A percentile compares a stretch with the other conserved stretches of the same genome.
Evolutionary conservation across 2,329 filamentous ascomycete genomes (phyloP).

Genomic region (Aspergillus sp.): DNA sequence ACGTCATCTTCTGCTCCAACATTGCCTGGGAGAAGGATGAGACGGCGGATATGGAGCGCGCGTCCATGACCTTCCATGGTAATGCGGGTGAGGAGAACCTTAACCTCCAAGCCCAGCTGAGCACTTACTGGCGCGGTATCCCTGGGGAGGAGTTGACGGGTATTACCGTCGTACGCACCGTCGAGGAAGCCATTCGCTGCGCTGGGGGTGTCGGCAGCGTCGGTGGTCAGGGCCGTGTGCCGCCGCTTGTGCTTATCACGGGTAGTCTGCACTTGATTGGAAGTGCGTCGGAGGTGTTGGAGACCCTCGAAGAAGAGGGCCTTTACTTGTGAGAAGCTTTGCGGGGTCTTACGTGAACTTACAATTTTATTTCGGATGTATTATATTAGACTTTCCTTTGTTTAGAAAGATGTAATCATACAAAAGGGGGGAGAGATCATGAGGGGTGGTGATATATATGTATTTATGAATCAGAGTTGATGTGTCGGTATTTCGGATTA

Average conservation of each 20-base stretch:
- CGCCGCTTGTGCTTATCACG: not conserved
- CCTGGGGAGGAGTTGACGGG: not conserved
- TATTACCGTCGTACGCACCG: not conserved
- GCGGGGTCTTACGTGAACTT: not conserved
- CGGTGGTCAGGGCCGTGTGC: not conserved
- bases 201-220: not conserved
- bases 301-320: not conserved
- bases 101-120: not conserved
- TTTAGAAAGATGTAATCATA: not conserved
- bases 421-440: not conserved
- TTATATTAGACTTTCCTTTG: not conserved
- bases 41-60: not conserved
- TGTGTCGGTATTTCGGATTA: too few species aligned
- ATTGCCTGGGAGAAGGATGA: not conserved
- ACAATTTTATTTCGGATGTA: not conserved
- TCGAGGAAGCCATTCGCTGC: not conserved
- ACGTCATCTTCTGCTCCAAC: conserved; percentile 1
- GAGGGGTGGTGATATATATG: too few species aligned
- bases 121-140: not conserved
- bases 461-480: too few species aligned
- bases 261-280: conserved; percentile 3
- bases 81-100: not conserved
- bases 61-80: not conserved
- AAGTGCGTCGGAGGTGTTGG: not conserved
- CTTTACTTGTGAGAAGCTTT: not conserved